Evolutionary conservation across 176 grass and related monocot genomes (phyloP), one percentile per base, ranked within the genome.

Genomic region (Carex kokanica): DNA sequence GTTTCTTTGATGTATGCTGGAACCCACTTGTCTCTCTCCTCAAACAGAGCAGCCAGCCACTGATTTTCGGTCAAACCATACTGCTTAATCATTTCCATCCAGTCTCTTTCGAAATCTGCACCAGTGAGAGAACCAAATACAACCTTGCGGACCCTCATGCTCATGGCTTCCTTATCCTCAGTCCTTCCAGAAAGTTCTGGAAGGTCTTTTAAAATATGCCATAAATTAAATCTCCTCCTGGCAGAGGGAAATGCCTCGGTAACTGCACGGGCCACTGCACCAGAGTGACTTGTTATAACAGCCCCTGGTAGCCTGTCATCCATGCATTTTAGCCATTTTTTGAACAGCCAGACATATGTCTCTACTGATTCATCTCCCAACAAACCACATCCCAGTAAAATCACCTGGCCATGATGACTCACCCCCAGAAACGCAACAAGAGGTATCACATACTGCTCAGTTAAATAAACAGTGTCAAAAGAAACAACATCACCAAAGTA

Each of bases 121-220:
- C 82, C 55, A 47, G 85, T 88, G 34, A 93, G 88, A 62, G 93
- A 91, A 80, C 92, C 93, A 78, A 88, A 97, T 64, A 97, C 89
- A 8, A 93, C 91, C 69, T 93, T 93, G 68, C 90, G 88, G 81
- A 97, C 88, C 87, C 81, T 97, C 75, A 93, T 80, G 80, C 93
- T 81, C 78, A 97, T 91, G 52, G 93, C 93, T 8, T 95, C 93
- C 61, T 90, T 92, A 84, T 97, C 93, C 80, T 97, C 91, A 16
- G 90, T 90, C 90, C 89, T 86, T 80, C 85, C 91, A 77, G 89
- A 97, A 86, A 91, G 92, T 83, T 97, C 93, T 88, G 93, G 93
- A 86, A 97, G 85, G 75, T 91, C 89, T 89, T 97, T 97, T 88
- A 97, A 86, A 82, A 97, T 97, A 88, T 93, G 91, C 93, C 93